These are phyloP conservation scores for Paraphoma chrysanthemicola DNA, from an alignment of 2,329 filamentous ascomycete genomes.

Conservation along the genomic window DNA sequence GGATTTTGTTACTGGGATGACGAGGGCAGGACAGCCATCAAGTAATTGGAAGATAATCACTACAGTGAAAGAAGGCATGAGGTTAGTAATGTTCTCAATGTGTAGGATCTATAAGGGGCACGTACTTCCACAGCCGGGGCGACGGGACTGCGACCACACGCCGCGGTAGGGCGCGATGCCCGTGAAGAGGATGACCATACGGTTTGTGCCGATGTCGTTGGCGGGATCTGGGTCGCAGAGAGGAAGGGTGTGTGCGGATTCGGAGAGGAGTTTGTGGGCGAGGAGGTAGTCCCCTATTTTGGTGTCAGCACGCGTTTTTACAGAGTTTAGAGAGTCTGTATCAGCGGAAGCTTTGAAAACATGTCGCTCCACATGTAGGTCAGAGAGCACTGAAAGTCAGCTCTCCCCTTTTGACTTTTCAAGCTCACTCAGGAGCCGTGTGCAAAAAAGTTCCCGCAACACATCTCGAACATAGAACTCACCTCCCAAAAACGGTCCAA, in stretches of 20 bases:
- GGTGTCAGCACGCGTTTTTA: conserved; percentile 1
- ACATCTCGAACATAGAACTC: conserved; percentile 3
- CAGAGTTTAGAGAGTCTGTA: not conserved
- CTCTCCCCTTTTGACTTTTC: no score
- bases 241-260: conserved; percentile 38
- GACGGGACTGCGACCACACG: conserved; percentile 45
- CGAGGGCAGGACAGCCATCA: conserved; percentile 46
- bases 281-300: conserved; percentile 44
- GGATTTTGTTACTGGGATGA: conserved; percentile 39
- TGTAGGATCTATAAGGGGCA: not conserved
- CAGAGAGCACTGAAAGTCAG: no score
- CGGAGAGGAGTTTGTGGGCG: conserved; percentile 45
- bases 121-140: conserved; percentile 42
- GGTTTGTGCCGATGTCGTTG: conserved; percentile 40
- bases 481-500: conserved; percentile 47
- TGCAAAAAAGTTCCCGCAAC: no score
- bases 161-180: conserved; percentile 40
- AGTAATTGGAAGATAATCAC: conserved; percentile 46
- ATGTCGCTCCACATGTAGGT: no score
- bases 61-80: not conserved
- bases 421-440: no score
- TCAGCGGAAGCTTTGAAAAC: no score
- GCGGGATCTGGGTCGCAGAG: conserved; percentile 40
- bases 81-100: not conserved
- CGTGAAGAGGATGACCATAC: conserved; percentile 47